Base-by-base conservation (phyloP, 345 rosid species). In the Corchorus olitorius region DNA sequence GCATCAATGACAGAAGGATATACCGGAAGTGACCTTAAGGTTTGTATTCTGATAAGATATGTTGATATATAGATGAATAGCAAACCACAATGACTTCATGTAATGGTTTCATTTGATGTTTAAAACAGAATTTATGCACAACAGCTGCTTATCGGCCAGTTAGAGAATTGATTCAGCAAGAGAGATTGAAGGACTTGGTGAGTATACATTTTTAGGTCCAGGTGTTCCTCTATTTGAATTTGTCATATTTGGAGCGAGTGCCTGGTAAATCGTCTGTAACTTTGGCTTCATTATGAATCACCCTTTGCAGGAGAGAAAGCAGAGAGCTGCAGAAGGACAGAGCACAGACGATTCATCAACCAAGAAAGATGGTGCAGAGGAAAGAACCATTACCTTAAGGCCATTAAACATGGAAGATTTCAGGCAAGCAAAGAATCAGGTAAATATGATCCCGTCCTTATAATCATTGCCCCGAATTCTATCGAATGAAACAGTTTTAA, bases 11-110 rank as follows among this genome's bases (percentile, higher is more conserved):
- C 99, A 34, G 99, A 94, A 86, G 99, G 99, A 65, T 96, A 87
- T 70, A 91, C 84, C 50, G 98, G 98, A 80, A 94, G 99, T 83
- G 99, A 96, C 83, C 98, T 96, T 65, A 96, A 96, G 98, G 99
- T 93, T 85, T 73, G 83, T 70, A 49, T 77, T 79, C 67, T 67
- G 55, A 17, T 41, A 68, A 22, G 12, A 74, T 50, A 20, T 27
- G 49, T 15, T 6, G 75, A 39, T 56, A 43, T 73, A 17, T 50
- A 33, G 73, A 33, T 50, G 22, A 16, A 16, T 69, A 69, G n/a
- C 50, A 1, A 50, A 6, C 8, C 48, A 45, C 9, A 45, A 45
- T 45, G 48, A 45, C 8, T 45, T 45, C 9, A 3, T 69, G 27
- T 15, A 50, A 16, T 50, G 22, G 33, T 5, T 8, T 34, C n/a